Percentiles rank a stretch among this genome's conserved stretches.
Conservation (phyloP, 371 early-diverging fungal species). For the Catenaria anguillulae region DNA sequence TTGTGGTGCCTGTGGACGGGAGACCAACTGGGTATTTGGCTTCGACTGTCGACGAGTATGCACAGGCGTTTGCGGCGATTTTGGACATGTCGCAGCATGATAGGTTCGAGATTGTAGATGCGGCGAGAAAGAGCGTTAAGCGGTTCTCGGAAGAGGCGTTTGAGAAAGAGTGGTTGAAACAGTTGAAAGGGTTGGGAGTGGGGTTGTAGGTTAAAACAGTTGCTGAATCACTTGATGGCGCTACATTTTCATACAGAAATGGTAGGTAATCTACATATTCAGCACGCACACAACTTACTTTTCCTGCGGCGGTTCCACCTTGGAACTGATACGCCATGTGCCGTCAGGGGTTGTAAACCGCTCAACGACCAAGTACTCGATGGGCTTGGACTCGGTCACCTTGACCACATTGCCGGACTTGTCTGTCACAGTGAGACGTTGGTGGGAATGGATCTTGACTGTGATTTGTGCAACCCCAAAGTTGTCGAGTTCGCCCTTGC, state of each 20-base stretch:
- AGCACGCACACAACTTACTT: background rate
- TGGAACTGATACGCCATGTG: slow-evolving; percentile 14
- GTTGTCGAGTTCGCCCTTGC: slow-evolving; percentile 9
- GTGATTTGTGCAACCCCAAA: slow-evolving; percentile 11
- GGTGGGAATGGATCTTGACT: slow-evolving; percentile 10
- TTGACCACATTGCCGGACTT: slow-evolving; percentile 12
- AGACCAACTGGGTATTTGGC: slow-evolving; percentile 49
- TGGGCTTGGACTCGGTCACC: background rate
- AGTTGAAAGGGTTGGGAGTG: background rate
- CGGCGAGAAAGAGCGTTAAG: slow-evolving; percentile 47
- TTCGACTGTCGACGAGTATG: slow-evolving; percentile 43
- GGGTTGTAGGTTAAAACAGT: no score
- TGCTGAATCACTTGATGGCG: no score
- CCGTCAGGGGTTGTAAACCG: slow-evolving; percentile 7
- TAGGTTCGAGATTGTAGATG: slow-evolving; percentile 30
- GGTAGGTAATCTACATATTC: no score
- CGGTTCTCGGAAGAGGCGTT: slow-evolving; percentile 58
- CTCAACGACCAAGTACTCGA: slow-evolving; percentile 16
- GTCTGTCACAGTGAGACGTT: slow-evolving; percentile 14
- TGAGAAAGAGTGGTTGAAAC: slow-evolving; percentile 22
- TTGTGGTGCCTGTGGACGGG: slow-evolving; percentile 50
- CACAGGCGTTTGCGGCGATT: slow-evolving; percentile 36
- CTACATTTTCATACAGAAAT: no score
- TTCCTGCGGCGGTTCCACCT: background rate
- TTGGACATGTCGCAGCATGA: slow-evolving; percentile 26